phyloP scores from a whole-genome alignment of 1,139 yeast species.

The Meyerozyma smithsonii region DNA sequence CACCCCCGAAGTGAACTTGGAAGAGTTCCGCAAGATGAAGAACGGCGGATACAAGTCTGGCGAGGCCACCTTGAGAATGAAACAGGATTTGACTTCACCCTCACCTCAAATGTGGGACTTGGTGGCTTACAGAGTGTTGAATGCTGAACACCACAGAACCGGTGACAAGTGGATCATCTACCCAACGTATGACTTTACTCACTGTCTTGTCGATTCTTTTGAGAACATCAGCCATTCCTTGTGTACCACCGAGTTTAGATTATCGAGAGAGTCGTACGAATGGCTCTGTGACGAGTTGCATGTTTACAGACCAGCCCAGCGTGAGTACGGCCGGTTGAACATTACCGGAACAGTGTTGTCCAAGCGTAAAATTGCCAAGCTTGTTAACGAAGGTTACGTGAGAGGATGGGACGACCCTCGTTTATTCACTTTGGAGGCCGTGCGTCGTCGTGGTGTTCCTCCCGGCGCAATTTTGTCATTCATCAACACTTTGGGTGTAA shows the following conservation, averaged over 20 bases:
- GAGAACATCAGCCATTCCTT: constrained; percentile 94
- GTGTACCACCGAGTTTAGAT: constrained; percentile 91
- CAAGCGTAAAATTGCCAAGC: constrained; percentile 90
- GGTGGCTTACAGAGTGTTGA: constrained; percentile 93
- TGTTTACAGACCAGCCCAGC: constrained; percentile 96
- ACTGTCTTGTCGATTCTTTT: constrained; percentile 95
- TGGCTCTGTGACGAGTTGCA: constrained; percentile 97
- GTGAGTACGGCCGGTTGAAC: constrained; percentile 96
- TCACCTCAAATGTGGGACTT: constrained; percentile 99
- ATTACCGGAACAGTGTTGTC: constrained; percentile 92
- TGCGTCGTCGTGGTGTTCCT: constrained; percentile 96
- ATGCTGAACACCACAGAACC: constrained; percentile 93
- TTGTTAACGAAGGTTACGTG: constrained; percentile 76
- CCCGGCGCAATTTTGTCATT: constrained; percentile 97
- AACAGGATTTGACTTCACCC: constrained; percentile 86
- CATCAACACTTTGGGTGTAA: constrained; percentile 93
- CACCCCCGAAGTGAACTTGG: constrained; percentile 67
- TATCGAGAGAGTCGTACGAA: constrained; percentile 92
- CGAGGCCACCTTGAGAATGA: constrained; percentile 94
- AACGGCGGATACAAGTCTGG: constrained; percentile 87
- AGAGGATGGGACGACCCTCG: constrained; percentile 99
- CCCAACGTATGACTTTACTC: constrained; percentile 98
- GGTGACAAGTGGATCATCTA: constrained; percentile 96
- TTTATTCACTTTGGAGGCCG: constrained; percentile 87
- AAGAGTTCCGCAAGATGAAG: constrained; percentile 84